Conservation (phyloP, 768 basidiomycete species). For the Rossbeevera mucosa region DNA sequence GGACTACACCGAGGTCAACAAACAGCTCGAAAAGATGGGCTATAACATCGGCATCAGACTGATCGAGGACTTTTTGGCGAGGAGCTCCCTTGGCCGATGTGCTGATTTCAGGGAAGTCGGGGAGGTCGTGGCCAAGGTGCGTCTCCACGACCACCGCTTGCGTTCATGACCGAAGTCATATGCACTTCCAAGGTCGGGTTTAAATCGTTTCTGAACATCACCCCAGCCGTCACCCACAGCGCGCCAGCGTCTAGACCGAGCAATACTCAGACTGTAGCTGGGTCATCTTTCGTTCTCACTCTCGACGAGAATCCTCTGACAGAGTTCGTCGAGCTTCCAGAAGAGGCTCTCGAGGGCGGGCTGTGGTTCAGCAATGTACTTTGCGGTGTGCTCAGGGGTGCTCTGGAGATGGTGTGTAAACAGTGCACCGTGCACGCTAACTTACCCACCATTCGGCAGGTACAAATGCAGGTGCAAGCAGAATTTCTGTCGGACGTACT, state of each 20-base stretch:
- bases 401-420: slow-evolving; percentile 86
- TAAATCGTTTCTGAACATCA: slow-evolving; percentile 94
- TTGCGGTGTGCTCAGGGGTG: slow-evolving; percentile 89
- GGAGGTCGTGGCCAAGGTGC: slow-evolving; percentile 90
- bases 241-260: slow-evolving; percentile 49
- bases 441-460: slow-evolving; percentile 42
- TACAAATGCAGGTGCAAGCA: slow-evolving; percentile 92
- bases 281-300: slow-evolving; percentile 73
- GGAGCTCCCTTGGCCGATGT: slow-evolving; percentile 88
- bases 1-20: slow-evolving; percentile 92
- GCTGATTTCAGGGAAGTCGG: slow-evolving; percentile 91
- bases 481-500: slow-evolving; percentile 87
- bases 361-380: slow-evolving; percentile 97
- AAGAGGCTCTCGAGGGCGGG: slow-evolving; percentile 87
- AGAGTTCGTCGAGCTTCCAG: slow-evolving; percentile 95
- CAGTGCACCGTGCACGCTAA: neutral
- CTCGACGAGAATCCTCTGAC: slow-evolving; percentile 95
- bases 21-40: slow-evolving; percentile 98
- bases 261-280: slow-evolving; percentile 35
- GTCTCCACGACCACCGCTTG: slow-evolving; percentile 16
- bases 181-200: slow-evolving; percentile 76
- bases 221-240: slow-evolving; percentile 73
- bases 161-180: neutral
- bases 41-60: slow-evolving; percentile 96
- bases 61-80: slow-evolving; percentile 96